Evolutionary conservation across 345 rosid species (phyloP).

Genomic region (Murraya koenigii): DNA sequence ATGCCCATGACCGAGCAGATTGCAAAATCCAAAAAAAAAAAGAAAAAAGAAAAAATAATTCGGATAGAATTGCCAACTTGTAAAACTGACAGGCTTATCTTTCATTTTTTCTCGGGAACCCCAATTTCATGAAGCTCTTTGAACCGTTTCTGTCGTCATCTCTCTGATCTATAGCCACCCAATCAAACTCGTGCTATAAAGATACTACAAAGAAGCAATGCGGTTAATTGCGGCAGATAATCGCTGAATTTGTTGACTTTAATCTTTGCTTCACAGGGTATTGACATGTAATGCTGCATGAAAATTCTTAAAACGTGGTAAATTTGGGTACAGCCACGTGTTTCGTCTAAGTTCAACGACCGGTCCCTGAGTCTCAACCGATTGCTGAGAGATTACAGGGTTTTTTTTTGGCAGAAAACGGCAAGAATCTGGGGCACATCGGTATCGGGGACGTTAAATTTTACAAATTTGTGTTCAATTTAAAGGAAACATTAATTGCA

Average conservation of each 20-base stretch:
- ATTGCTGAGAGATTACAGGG: neutral
- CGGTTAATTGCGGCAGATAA: neutral
- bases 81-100: conserved; percentile 16
- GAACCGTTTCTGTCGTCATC: conserved; percentile 1
- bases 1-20: too few species aligned
- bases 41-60: neutral
- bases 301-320: neutral
- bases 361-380: neutral
- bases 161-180: neutral
- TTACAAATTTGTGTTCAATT: too few species aligned
- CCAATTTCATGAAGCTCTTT: neutral
- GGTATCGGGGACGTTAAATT: too few species aligned
- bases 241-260: neutral
- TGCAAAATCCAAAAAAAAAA: too few species aligned
- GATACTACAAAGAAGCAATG: neutral
- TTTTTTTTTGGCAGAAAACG: too few species aligned
- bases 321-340: neutral
- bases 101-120: conserved; percentile 19
- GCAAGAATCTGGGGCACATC: too few species aligned
- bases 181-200: neutral
- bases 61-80: conserved; percentile 22
- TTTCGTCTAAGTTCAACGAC: neutral
- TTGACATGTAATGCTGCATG: neutral
- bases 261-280: neutral
- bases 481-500: too few species aligned